Evolutionary conservation across 169 alveolate genomes (phyloP).

Genomic region (Nephromyces sp.): DNA sequence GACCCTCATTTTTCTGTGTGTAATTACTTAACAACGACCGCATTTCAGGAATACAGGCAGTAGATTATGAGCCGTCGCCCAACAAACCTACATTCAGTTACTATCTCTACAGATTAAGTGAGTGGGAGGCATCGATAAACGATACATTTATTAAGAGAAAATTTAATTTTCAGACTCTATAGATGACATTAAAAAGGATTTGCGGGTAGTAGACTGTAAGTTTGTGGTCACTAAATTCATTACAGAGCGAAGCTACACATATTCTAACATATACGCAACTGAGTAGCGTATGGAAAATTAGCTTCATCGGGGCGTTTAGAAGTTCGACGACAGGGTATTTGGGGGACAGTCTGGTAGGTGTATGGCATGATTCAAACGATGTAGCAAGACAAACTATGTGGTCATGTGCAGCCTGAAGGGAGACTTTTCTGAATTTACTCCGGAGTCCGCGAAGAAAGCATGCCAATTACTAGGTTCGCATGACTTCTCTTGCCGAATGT

Average conservation of each 20-base stretch:
- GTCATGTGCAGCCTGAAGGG: constrained; percentile 19
- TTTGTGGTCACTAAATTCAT: background rate
- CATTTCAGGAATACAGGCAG: constrained; percentile 17
- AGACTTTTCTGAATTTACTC: constrained; percentile 39
- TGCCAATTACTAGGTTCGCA: constrained; percentile 52
- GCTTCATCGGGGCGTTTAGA: constrained; percentile 50
- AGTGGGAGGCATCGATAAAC: background rate
- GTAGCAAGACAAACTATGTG: background rate
- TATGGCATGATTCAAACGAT: background rate
- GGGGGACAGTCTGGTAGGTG: constrained; percentile 47
- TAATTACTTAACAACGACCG: background rate
- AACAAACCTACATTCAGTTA: constrained; percentile 16
- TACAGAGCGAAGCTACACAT: background rate
- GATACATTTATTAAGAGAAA: background rate
- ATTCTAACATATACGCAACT: background rate
- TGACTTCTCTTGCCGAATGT: background rate
- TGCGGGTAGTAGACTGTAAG: constrained; percentile 63
- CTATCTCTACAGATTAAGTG: constrained; percentile 19
- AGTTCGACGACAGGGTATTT: constrained; percentile 36
- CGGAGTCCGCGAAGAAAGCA: constrained; percentile 61
- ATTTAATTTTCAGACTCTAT: constrained; percentile 24
- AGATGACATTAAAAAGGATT: constrained; percentile 64
- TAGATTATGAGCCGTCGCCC: constrained; percentile 10
- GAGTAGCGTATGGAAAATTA: constrained; percentile 35
- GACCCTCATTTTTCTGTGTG: background rate